phyloP scores from a whole-genome alignment of 139 green algal genomes.

The Diplosphaera chodatii region DNA sequence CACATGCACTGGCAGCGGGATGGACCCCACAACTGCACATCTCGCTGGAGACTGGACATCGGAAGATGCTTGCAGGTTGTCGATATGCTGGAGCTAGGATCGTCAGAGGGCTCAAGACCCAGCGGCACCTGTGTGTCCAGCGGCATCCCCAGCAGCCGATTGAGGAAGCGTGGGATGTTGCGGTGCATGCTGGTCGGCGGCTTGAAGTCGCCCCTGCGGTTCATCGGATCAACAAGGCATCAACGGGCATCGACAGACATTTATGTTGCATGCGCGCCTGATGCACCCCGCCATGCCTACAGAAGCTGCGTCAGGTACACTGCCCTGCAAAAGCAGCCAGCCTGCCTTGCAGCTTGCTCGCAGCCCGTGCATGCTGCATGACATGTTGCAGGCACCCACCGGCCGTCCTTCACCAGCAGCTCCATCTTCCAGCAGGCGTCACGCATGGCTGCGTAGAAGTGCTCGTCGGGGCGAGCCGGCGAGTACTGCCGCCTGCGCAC shows the following conservation, averaged over 20 bases:
- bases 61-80: no score
- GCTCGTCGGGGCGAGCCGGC: not conserved
- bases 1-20: no score
- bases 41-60: no score
- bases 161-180: constrained; percentile 47
- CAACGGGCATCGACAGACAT: not conserved
- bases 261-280: no score
- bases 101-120: no score
- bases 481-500: not conserved
- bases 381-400: not conserved
- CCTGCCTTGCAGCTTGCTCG: not conserved
- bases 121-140: constrained; percentile 57
- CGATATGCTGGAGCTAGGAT: no score
- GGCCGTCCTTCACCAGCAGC: not conserved
- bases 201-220: not conserved
- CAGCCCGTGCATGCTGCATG: not conserved
- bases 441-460: not conserved
- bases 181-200: not conserved
- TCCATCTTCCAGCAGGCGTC: not conserved
- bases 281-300: no score
- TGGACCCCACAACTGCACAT: no score
- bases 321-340: not conserved
- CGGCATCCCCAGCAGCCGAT: constrained; percentile 64
- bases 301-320: not conserved
- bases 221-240: not conserved